phyloP scores from a whole-genome alignment of 805 yeast genomes.

The Teunomyces tritomae region DNA sequence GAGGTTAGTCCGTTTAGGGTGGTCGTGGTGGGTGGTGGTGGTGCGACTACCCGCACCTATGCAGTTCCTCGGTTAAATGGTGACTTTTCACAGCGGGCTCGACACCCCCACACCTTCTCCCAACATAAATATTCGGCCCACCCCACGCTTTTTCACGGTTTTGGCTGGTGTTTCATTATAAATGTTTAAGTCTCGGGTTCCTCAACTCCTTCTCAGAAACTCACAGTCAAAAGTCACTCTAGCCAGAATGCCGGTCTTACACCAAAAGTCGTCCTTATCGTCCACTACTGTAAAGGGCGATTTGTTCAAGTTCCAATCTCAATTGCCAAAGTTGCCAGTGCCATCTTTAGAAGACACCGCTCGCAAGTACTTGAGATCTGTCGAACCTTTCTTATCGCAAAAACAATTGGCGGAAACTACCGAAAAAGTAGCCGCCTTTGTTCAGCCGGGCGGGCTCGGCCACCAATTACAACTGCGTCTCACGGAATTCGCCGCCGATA shows the following conservation, averaged over 20 bases:
- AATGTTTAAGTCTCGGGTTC: slow-evolving; percentile 8
- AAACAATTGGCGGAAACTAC: slow-evolving; percentile 53
- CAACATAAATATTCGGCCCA: not conserved
- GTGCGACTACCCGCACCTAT: not conserved
- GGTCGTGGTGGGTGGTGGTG: not conserved
- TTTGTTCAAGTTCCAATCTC: slow-evolving; percentile 67
- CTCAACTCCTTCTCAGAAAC: slow-evolving; percentile 2
- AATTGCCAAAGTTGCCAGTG: slow-evolving; percentile 83
- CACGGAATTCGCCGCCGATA: slow-evolving; percentile 50
- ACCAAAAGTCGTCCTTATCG: slow-evolving; percentile 12
- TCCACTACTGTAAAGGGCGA: slow-evolving; percentile 51
- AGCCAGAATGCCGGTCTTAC: slow-evolving; percentile 8
- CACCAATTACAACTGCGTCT: slow-evolving; percentile 68
- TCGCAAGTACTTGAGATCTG: slow-evolving; percentile 62
- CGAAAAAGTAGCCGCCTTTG: slow-evolving; percentile 62
- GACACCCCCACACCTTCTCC: not conserved
- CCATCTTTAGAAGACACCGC: slow-evolving; percentile 76
- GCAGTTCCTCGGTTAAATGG: slow-evolving; percentile 1
- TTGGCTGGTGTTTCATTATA: not conserved
- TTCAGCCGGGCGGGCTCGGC: slow-evolving; percentile 60
- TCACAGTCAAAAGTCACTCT: not conserved
- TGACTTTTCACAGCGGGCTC: slow-evolving; percentile 2
- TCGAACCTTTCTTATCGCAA: slow-evolving; percentile 62
- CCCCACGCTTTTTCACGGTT: not conserved
- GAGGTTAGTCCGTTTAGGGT: too few species aligned